Evolutionary conservation across 2,329 filamentous ascomycete species (phyloP), one percentile per base, ranked within the genome.

Genomic region (Pseudogymnoascus sp.): DNA sequence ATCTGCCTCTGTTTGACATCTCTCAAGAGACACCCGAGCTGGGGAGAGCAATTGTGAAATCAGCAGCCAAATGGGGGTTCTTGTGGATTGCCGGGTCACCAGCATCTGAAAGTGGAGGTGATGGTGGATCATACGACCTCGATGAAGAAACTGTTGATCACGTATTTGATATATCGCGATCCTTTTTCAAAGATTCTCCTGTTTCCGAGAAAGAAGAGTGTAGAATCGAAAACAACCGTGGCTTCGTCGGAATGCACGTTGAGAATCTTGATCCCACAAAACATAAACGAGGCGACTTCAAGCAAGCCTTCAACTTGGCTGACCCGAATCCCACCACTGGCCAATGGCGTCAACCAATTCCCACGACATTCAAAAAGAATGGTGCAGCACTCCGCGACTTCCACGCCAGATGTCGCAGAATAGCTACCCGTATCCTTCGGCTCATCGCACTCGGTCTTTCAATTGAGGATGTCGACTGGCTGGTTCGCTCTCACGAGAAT

Each of bases 391-490:
- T 96, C 65, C 77, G 78, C 62, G 75, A 78, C 40, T 97, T 97
- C 75, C 81, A 86, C 64, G 75, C 80, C 37, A 79, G 84, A 28
- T 97, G 92, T 74, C 86, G 90, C 66, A 75, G 77, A 2, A 83
- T 96, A 61, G 93, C 89, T 73, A 82, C 83, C 60, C 84, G 83
- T 62, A 81, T 97, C 63, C 83, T 96, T 31, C 80, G 82, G 16
- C 84, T 96, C 1, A 88, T 97, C 60, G 91, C 89, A 47, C 79
- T 89, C 10, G 92, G 91, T 0, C 83, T 97, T 0, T 81, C 83
- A 64, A 86, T 89, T 67, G 28, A n/a, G 7, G 47, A 53, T 74
- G 73, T 18, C 77, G 80, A 21, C 72, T 79, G 5, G 84, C 83
- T 0, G 80, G 81, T 65, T 82, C 79, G 66, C 89, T 84, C 70